Conservation (phyloP, 768 basidiomycete species). For the Hericium erinaceus region DNA sequence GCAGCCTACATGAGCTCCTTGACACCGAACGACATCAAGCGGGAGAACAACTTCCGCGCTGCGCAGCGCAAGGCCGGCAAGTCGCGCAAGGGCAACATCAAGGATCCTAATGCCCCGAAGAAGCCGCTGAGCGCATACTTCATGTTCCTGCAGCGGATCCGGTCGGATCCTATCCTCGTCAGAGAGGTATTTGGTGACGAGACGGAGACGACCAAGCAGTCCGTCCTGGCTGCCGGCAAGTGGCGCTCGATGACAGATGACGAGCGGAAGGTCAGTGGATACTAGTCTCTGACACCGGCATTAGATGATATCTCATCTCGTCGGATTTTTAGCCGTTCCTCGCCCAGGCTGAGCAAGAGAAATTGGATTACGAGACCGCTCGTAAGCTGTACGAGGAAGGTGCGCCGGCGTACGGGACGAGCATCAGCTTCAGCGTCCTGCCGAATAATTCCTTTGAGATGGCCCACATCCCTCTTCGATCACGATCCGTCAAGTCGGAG, state of each 20-base stretch:
- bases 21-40: conserved; percentile 90
- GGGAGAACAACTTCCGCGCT: conserved; percentile 85
- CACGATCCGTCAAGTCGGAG: conserved; percentile 44
- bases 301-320: conserved; percentile 6
- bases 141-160: conserved; percentile 87
- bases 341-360: conserved; percentile 90
- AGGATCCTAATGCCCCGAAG: conserved; percentile 95
- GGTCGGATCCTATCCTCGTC: conserved; percentile 69
- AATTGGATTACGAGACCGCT: conserved; percentile 85
- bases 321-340: conserved; percentile 64
- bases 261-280: conserved; percentile 69
- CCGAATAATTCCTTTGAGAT: conserved; percentile 51
- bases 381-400: conserved; percentile 84
- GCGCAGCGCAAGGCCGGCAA: conserved; percentile 91
- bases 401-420: conserved; percentile 53
- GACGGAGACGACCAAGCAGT: conserved; percentile 91
- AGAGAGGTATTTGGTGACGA: conserved; percentile 80
- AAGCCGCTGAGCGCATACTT: conserved; percentile 93
- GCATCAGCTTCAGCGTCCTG: conserved; percentile 77
- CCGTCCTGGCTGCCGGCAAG: conserved; percentile 83
- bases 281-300: conserved; percentile 12
- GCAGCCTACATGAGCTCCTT: conserved; percentile 79
- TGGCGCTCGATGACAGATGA: conserved; percentile 93
- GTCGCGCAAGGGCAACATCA: conserved; percentile 88
- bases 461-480: conserved; percentile 27